Base-by-base conservation (phyloP, 78 protist species). In the Parvularia atlantis region DNA sequence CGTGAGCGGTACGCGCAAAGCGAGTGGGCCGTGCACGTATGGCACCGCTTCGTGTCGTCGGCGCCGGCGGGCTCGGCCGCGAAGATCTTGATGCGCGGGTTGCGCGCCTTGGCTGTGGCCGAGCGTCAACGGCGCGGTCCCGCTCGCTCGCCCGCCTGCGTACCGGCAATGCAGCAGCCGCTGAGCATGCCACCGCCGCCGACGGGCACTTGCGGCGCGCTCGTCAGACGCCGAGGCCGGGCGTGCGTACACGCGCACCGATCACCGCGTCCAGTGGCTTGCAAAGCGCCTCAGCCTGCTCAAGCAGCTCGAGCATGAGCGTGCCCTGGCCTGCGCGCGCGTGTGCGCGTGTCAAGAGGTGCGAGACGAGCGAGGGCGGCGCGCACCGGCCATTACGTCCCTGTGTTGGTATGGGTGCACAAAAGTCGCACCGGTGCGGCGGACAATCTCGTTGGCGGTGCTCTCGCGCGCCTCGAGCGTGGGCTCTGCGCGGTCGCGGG, bases 241-340 rank as follows among this genome's bases (percentile, higher is more conserved):
- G 57, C 24, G 22, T 24, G 31, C 22, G 24, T 26, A 53, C 24
- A 53, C 31, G 57, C 57, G 22, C 57, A 53, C 57, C 57, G n/a
- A n/a, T n/a, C n/a, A n/a, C n/a, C n/a, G n/a, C n/a, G n/a, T n/a
- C n/a, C n/a, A n/a, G n/a, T n/a, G n/a, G n/a, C n/a, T n/a, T n/a
- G n/a, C n/a, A n/a, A n/a, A n/a, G n/a, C n/a, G n/a, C n/a, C 24
- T 53, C 60, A 5, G 17, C 66, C 66, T 88, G 84, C 39, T 70
- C 80, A 5, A 69, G 10, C 53, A 88, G 4, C 48, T 88, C 93
- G 28, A 85, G 39, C 19, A 72, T 86, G 26, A 72, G 66, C n/a
- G 93, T 88, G 44, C 93, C 93, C 63, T 88, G 93, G 26, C 93
- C 93, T 14, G 87, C n/a, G n/a, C n/a, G n/a, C n/a, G n/a, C n/a